These are phyloP conservation scores for Trichoderma koningii DNA, from an alignment of 2,329 filamentous ascomycete species.

Conservation along the genomic window DNA sequence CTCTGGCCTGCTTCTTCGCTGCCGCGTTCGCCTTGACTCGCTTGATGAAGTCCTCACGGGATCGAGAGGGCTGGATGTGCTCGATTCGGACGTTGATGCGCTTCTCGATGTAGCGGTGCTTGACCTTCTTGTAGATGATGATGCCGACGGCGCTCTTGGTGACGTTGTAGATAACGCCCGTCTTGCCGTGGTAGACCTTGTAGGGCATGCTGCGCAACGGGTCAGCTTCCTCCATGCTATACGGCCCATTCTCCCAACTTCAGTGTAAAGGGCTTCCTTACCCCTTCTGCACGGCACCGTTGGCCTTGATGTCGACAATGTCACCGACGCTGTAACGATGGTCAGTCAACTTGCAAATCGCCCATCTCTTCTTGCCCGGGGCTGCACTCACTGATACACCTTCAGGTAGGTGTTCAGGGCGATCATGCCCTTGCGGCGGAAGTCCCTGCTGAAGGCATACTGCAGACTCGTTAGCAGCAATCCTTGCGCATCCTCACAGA, in stretches of 20 bases:
- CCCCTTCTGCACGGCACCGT: slow-evolving; percentile 98
- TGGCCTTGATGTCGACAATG: slow-evolving; percentile 98
- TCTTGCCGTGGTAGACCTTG: slow-evolving; percentile 99
- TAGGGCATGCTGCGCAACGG: slow-evolving; percentile 76
- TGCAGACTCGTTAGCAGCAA: slow-evolving; percentile 43
- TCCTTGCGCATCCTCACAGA: slow-evolving; percentile 16
- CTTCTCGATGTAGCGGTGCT: slow-evolving; percentile 99
- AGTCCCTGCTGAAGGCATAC: slow-evolving; percentile 92
- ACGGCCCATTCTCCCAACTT: slow-evolving; percentile 12
- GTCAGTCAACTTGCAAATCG: slow-evolving; percentile 45
- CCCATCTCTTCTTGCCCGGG: not conserved
- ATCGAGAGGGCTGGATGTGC: slow-evolving; percentile 93
- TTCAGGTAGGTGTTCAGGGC: slow-evolving; percentile 90
- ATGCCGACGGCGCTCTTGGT: slow-evolving; percentile 97
- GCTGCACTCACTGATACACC: slow-evolving; percentile 71
- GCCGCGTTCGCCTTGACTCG: slow-evolving; percentile 95
- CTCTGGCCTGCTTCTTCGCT: slow-evolving; percentile 91
- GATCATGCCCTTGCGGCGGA: slow-evolving; percentile 96
- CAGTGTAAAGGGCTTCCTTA: slow-evolving; percentile 49
- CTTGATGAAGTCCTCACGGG: slow-evolving; percentile 93
- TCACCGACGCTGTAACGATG: slow-evolving; percentile 77
- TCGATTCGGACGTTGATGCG: slow-evolving; percentile 98
- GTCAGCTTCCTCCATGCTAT: slow-evolving; percentile 10
- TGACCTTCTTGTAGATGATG: slow-evolving; percentile 99
- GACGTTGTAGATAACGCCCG: slow-evolving; percentile 97